phyloP scores from a whole-genome alignment of 2,329 filamentous ascomycete species.

The Parascedosporium putredinis region DNA sequence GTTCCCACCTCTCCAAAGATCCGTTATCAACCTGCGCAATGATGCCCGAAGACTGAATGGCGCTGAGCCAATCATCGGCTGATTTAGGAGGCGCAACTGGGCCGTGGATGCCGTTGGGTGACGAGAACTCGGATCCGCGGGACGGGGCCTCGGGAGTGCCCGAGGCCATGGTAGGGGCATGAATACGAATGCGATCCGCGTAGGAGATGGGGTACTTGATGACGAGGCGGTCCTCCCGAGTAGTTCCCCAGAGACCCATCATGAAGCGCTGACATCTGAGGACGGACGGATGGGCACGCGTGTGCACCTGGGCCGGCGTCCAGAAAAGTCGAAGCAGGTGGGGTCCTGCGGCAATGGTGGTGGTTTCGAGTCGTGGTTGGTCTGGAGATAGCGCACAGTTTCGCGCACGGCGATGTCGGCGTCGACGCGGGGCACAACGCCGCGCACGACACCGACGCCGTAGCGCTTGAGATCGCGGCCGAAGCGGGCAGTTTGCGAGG shows the following conservation, averaged over 20 bases:
- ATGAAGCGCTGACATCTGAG: constrained; percentile 55
- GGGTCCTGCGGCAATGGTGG: constrained; percentile 50
- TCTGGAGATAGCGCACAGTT: constrained; percentile 39
- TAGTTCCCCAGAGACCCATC: constrained; percentile 54
- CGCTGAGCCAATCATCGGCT: constrained; percentile 27
- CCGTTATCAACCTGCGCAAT: constrained; percentile 63
- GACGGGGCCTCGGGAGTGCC: constrained; percentile 31
- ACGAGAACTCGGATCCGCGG: constrained; percentile 13
- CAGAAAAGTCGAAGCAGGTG: constrained; percentile 66
- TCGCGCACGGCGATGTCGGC: constrained; percentile 49
- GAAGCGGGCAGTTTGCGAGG: constrained; percentile 13
- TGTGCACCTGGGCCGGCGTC: constrained; percentile 58
- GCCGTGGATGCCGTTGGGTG: constrained; percentile 7
- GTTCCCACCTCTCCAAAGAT: constrained; percentile 62
- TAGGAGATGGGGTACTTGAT: constrained; percentile 55
- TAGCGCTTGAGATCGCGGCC: constrained; percentile 29
- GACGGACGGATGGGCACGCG: constrained; percentile 55
- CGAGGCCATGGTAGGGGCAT: constrained; percentile 33
- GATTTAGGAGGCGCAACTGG: constrained; percentile 16
- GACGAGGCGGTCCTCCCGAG: constrained; percentile 44
- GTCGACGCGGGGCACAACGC: constrained; percentile 47
- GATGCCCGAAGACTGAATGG: constrained; percentile 34
- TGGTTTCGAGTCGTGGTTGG: constrained; percentile 16
- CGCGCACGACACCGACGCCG: constrained; percentile 55
- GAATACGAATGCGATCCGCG: constrained; percentile 58